Conservation (phyloP, 2,329 filamentous ascomycete genomes). For the Monilinia fructigena region DNA sequence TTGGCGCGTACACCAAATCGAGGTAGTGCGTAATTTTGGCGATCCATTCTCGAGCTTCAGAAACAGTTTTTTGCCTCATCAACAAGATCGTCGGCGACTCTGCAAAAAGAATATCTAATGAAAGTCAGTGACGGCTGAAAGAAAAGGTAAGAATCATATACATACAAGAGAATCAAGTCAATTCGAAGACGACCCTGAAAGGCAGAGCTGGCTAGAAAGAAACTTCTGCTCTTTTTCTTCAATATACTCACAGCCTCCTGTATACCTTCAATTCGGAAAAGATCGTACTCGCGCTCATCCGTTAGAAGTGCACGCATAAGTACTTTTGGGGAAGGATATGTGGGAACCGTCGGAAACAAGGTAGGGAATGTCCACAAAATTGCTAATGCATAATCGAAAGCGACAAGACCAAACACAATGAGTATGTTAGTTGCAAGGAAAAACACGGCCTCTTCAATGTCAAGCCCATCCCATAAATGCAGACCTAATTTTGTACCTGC, state of each 20-base stretch:
- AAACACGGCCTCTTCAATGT: slow-evolving; percentile 73
- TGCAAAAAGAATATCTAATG: slow-evolving; percentile 67
- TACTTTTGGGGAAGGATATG: slow-evolving; percentile 48
- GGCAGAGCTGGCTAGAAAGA: slow-evolving; percentile 68
- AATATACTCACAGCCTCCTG: slow-evolving; percentile 58
- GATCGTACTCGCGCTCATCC: slow-evolving; percentile 53
- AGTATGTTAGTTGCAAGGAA: slow-evolving; percentile 69
- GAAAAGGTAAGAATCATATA: slow-evolving; percentile 2
- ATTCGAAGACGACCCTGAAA: slow-evolving; percentile 67
- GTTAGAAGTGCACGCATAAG: slow-evolving; percentile 53
- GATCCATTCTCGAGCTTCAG: slow-evolving; percentile 59
- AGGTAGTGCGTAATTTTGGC: slow-evolving; percentile 57
- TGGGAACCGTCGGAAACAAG: slow-evolving; percentile 52
- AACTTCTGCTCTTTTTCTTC: slow-evolving; percentile 66
- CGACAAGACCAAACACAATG: slow-evolving; percentile 66
- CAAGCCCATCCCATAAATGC: slow-evolving; percentile 62
- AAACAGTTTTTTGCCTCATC: slow-evolving; percentile 57
- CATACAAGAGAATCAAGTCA: slow-evolving; percentile 63
- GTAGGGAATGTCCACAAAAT: slow-evolving; percentile 62
- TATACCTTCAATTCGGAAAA: slow-evolving; percentile 56
- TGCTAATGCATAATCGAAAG: slow-evolving; percentile 68
- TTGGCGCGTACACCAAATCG: slow-evolving; percentile 49
- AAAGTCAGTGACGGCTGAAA: slow-evolving; percentile 23
- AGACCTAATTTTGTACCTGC: slow-evolving; percentile 64
- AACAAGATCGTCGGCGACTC: slow-evolving; percentile 70